A percentile compares a stretch with the other conserved stretches of the same genome.
Evolutionary conservation across 805 yeast species (phyloP).

Genomic region (Blastobotrys attinorum): DNA sequence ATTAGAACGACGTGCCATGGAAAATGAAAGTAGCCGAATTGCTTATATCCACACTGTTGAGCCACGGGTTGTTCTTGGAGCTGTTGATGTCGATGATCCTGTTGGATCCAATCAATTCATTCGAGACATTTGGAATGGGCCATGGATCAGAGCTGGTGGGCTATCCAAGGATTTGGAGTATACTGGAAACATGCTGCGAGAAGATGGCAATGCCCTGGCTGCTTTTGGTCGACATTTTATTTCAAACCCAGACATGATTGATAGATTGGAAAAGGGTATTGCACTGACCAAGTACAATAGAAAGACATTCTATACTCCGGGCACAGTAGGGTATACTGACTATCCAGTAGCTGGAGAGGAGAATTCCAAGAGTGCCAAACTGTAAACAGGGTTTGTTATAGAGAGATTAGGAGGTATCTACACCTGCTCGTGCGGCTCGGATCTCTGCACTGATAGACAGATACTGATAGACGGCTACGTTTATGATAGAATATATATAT

Average conservation of each 20-base stretch:
- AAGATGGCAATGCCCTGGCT: conserved; percentile 19
- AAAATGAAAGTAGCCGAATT: conserved; percentile 31
- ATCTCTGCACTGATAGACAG: too few relatives aligned
- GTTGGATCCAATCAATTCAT: conserved; percentile 13
- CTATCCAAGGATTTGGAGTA: conserved; percentile 5
- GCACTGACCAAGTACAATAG: conserved; percentile 41
- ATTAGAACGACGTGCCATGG: conserved; percentile 33
- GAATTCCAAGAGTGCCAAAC: too few relatives aligned
- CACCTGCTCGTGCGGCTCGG: too few relatives aligned
- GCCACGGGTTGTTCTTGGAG: conserved; percentile 32
- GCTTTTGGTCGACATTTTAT: conserved; percentile 44
- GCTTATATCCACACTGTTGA: conserved; percentile 40
- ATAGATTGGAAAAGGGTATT: conserved; percentile 35
- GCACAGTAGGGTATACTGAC: conserved; percentile 7
- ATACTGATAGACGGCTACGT: too few relatives aligned
- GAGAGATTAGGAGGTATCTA: too few relatives aligned
- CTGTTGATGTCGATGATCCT: conserved; percentile 10
- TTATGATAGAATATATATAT: too few relatives aligned
- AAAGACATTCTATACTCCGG: conserved; percentile 35
- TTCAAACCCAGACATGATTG: conserved; percentile 49
- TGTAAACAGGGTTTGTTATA: too few relatives aligned
- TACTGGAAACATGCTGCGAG: conserved; percentile 30
- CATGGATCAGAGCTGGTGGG: conserved; percentile 35
- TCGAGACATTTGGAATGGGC: conserved; percentile 39
- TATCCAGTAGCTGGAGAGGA: conserved; percentile 1